phyloP scores from a whole-genome alignment of 1,139 yeast genomes.

The Hemisphaericaspora subhashii region DNA sequence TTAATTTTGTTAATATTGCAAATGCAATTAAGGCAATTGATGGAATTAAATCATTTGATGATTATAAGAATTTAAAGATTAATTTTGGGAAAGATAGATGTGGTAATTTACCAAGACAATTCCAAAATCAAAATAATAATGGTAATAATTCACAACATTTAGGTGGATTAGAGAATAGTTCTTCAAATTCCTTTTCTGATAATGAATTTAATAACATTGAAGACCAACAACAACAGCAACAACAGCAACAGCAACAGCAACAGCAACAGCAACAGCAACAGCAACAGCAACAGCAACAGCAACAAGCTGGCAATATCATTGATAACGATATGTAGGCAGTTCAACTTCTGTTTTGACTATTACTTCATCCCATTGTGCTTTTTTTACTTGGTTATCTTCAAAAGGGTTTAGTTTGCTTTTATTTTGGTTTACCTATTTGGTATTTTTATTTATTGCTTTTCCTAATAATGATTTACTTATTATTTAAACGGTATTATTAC shows the following conservation, averaged over 20 bases:
- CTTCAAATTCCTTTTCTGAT: slow-evolving; percentile 29
- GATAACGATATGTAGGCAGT: not conserved
- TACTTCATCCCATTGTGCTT: not conserved
- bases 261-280: too few relatives aligned
- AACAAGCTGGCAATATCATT: not conserved
- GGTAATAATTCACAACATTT: slow-evolving; percentile 15
- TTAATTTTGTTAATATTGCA: slow-evolving; percentile 78
- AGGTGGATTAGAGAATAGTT: slow-evolving; percentile 22
- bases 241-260: slow-evolving; percentile 1
- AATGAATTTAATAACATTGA: slow-evolving; percentile 19
- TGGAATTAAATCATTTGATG: slow-evolving; percentile 49
- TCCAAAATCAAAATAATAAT: slow-evolving; percentile 28
- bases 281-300: too few relatives aligned
- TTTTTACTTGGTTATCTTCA: not conserved
- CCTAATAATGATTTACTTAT: not conserved
- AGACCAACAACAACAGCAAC: slow-evolving; percentile 7
- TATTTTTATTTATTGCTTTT: not conserved
- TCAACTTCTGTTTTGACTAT: not conserved
- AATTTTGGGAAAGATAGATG: slow-evolving; percentile 92
- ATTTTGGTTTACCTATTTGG: not conserved
- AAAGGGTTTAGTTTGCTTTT: not conserved
- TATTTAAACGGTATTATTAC: slow-evolving; percentile 3
- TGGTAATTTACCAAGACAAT: slow-evolving; percentile 73
- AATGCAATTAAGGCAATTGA: slow-evolving; percentile 82
- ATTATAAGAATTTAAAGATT: slow-evolving; percentile 63